Evolutionary conservation across 148 eudicot genomes (phyloP), one percentile per base, ranked within the genome.

Genomic region (Hydrangea macrophylla): DNA sequence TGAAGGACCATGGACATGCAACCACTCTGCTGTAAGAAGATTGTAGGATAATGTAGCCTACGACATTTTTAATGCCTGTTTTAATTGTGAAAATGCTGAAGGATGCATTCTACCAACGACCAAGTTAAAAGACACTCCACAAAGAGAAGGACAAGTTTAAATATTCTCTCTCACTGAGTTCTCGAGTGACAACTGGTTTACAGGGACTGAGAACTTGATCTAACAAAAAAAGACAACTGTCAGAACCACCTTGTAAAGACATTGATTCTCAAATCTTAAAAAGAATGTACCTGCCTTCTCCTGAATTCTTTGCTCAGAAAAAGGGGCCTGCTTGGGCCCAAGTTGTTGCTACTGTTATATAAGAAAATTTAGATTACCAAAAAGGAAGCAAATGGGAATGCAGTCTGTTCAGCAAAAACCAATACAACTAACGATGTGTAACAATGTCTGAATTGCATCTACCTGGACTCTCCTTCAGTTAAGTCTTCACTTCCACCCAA

Each of bases 401-500:
- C 44, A 23, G 17, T 65, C 31, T 58, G 55, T 58, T 71, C 23
- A 20, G 24, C 12, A 30, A 56, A n/a, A 48, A 44, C 68, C 11
- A 22, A 8, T 13, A 58, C n/a, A 64, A n/a, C 9, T 2, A 15
- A 60, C 25, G 39, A 23, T 1, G n/a, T 20, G 28, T 37, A 33
- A 36, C 12, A 20, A 22, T 62, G 8, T 36, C 9, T 5, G 12
- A 28, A 33, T n/a, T 9, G 26, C 36, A 3, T 75, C 32, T 73
- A 94, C 99, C 97, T 94, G 67, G 99, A 89, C 70, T 90, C 97
- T 75, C 89, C 97, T 76, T 94, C 99, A 18, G 84, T 77, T 39
- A 82, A 81, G 64, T 88, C 97, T 60, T 88, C 96, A 69, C 63
- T 81, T 73, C 88, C 95, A 64, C 91, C 97, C 78, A 94, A 71